Conservation (phyloP, 148 eudicot genomes). For the Silene conica region DNA sequence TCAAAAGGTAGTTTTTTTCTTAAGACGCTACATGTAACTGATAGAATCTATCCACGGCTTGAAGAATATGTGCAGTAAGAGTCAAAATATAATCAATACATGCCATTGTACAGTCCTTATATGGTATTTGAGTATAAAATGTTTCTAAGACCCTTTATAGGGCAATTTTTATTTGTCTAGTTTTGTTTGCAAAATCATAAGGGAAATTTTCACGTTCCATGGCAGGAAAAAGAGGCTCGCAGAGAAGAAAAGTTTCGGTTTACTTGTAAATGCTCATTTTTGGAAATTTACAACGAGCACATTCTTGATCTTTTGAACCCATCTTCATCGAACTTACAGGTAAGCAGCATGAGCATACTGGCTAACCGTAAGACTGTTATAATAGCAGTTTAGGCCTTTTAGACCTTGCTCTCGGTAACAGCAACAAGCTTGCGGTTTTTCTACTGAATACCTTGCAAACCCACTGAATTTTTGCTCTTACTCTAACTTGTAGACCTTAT, state of each 20-base stretch:
- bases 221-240: slow-evolving; percentile 90
- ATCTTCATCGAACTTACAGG: slow-evolving; percentile 81
- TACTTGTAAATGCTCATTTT: slow-evolving; percentile 90
- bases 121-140: slow-evolving; percentile 1
- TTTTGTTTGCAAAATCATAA: neutral
- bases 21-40: neutral
- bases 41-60: neutral
- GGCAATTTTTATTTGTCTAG: neutral
- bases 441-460: neutral
- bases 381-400: neutral
- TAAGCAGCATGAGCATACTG: slow-evolving; percentile 13
- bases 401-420: neutral
- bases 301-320: slow-evolving; percentile 94
- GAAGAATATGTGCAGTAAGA: neutral
- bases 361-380: neutral
- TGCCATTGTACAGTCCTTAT: neutral
- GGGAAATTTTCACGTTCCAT: slow-evolving; percentile 12
- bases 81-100: neutral
- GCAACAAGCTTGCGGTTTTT: neutral
- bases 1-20: slow-evolving; percentile 55
- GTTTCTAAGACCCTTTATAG: neutral
- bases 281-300: slow-evolving; percentile 96
- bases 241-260: slow-evolving; percentile 83
- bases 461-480: slow-evolving; percentile 18
- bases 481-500: neutral